phyloP scores from a whole-genome alignment of 2,329 filamentous ascomycete species.

The Colletotrichum lini region DNA sequence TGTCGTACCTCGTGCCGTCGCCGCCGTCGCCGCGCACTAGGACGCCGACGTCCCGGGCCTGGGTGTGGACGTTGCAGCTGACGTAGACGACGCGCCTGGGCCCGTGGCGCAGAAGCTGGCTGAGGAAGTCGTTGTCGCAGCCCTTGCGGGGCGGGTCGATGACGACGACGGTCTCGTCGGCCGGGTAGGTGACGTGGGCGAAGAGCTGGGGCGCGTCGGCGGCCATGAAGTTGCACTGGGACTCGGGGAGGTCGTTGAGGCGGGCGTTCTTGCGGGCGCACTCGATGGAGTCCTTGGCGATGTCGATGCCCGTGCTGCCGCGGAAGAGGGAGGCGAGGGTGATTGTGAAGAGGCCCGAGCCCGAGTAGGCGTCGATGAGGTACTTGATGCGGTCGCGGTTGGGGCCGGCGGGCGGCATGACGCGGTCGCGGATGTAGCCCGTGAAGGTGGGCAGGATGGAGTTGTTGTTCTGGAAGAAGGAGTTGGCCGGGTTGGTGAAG shows the following conservation, averaged over 20 bases:
- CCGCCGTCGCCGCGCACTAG: constrained; percentile 77
- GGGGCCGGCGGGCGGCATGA: constrained; percentile 68
- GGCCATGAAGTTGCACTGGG: constrained; percentile 86
- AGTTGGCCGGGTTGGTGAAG: constrained; percentile 92
- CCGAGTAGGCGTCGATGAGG: constrained; percentile 97
- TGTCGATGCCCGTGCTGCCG: constrained; percentile 90
- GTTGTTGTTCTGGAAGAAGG: constrained; percentile 99
- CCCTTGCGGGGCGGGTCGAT: constrained; percentile 98
- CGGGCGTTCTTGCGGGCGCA: constrained; percentile 84
- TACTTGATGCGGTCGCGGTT: constrained; percentile 74
- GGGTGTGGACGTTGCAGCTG: constrained; percentile 97
- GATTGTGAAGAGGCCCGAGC: constrained; percentile 96
- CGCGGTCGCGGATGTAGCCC: constrained; percentile 85
- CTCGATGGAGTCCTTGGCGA: constrained; percentile 82
- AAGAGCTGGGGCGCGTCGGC: constrained; percentile 91
- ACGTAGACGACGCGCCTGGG: constrained; percentile 91
- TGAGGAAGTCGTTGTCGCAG: constrained; percentile 87
- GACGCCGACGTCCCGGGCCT: constrained; percentile 92
- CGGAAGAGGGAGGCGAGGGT: constrained; percentile 89
- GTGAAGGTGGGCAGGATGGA: constrained; percentile 92
- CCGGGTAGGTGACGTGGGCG: constrained; percentile 78
- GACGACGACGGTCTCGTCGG: constrained; percentile 91
- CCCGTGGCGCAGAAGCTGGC: constrained; percentile 83
- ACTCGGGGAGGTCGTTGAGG: constrained; percentile 78
- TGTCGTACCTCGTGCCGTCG: constrained; percentile 73